These are phyloP conservation scores for Lachnellula suecica DNA, from an alignment of 2,329 filamentous ascomycete species.

Conservation along the genomic window DNA sequence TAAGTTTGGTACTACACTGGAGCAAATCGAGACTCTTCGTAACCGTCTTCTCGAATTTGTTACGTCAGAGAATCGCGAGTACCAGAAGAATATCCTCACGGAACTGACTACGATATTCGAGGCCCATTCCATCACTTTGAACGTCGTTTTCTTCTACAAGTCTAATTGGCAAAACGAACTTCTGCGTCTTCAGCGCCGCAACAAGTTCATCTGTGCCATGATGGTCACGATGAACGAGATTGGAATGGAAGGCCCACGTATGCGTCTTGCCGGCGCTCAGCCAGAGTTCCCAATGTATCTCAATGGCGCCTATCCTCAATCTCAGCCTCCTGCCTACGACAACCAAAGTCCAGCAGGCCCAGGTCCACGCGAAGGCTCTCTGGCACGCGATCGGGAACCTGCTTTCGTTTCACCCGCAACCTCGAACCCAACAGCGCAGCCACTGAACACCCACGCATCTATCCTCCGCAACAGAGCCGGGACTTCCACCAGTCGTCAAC, in stretches of 20 bases:
- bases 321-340: conserved; percentile 4
- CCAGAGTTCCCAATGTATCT: conserved; percentile 30
- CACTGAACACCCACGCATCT: conserved; percentile 41
- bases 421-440: conserved; percentile 26
- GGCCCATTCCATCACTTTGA: conserved; percentile 82
- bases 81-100: conserved; percentile 80
- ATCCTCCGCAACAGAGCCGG: conserved; percentile 53
- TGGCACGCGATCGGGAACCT: conserved; percentile 36
- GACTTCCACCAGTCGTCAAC: conserved; percentile 41
- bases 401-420: conserved; percentile 26
- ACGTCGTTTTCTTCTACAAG: conserved; percentile 97
- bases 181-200: conserved; percentile 82
- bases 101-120: conserved; percentile 79
- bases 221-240: conserved; percentile 70
- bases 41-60: conserved; percentile 82
- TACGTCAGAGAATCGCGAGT: conserved; percentile 82
- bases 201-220: conserved; percentile 90
- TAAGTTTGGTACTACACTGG: conserved; percentile 82
- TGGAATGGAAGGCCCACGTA: conserved; percentile 35
- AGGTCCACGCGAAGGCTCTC: conserved; percentile 31
- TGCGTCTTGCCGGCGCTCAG: conserved; percentile 30
- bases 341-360: conserved; percentile 17
- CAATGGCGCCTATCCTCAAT: conserved; percentile 27
- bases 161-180: conserved; percentile 95
- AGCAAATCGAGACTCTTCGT: conserved; percentile 81